These are phyloP conservation scores for Musa balbisiana DNA, from an alignment of 202 grass and related monocot genomes.

Conservation along the genomic window DNA sequence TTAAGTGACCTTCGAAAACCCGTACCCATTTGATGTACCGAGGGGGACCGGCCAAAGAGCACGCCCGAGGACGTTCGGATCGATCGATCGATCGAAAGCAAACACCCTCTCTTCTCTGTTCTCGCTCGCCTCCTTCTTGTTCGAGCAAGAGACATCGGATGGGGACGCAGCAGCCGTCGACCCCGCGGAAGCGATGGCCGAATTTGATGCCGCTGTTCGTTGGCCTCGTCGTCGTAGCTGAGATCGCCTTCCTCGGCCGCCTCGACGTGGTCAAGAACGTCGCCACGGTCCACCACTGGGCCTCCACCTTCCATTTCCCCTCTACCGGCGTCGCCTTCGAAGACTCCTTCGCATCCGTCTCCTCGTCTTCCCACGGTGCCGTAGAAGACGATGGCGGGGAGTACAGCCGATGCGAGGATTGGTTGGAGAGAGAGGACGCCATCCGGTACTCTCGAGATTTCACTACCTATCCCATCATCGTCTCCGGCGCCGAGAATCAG, in stretches of 20 bases:
- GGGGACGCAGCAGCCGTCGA: not conserved
- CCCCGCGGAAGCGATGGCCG: slow-evolving; percentile 17
- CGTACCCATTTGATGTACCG: no score
- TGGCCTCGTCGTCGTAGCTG: slow-evolving; percentile 26
- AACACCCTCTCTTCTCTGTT: not conserved
- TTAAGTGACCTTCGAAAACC: no score
- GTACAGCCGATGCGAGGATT: slow-evolving; percentile 22
- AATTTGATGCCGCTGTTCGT: slow-evolving; percentile 13
- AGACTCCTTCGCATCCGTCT: not conserved
- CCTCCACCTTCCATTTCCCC: slow-evolving; percentile 18
- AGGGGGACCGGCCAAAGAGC: no score
- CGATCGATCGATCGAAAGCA: no score
- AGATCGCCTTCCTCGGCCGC: slow-evolving; percentile 27
- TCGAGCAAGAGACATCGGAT: slow-evolving; percentile 4
- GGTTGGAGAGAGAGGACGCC: slow-evolving; percentile 29
- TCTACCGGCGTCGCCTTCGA: not conserved
- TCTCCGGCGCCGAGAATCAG: slow-evolving; percentile 23
- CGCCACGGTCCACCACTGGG: slow-evolving; percentile 16
- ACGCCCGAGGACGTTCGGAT: no score
- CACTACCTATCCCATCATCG: slow-evolving; percentile 28
- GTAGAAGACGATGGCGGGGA: not conserved
- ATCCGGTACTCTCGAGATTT: slow-evolving; percentile 30
- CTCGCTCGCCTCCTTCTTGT: not conserved
- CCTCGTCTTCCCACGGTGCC: not conserved
- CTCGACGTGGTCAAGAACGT: slow-evolving; percentile 28